These are phyloP conservation scores for Fraxinus dipetala DNA, from an alignment of 305 asterid species.

Conservation along the genomic window DNA sequence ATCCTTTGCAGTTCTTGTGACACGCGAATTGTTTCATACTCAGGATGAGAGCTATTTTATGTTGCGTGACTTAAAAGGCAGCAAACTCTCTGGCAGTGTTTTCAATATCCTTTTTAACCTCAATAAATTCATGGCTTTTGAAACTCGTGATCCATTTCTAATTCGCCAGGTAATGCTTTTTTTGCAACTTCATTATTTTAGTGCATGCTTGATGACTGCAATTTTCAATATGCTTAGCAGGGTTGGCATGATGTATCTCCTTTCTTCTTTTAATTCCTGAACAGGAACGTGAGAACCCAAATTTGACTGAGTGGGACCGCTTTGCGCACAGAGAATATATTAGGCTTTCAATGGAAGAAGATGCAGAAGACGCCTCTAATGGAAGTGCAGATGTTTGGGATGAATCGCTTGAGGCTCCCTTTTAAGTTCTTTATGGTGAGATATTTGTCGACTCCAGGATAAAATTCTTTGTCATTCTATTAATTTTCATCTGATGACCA, in stretches of 20 bases:
- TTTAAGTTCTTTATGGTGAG: constrained; percentile 62
- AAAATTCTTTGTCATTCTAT: constrained; percentile 1
- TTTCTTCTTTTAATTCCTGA: constrained; percentile 8
- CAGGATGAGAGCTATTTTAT: constrained; percentile 84
- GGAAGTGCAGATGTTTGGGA: constrained; percentile 99
- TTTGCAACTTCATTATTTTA: neutral
- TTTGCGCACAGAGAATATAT: constrained; percentile 98
- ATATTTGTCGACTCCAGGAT: constrained; percentile 13
- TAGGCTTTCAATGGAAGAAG: constrained; percentile 99
- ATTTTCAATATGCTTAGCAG: constrained; percentile 1
- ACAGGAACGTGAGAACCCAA: constrained; percentile 99
- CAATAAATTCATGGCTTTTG: constrained; percentile 98
- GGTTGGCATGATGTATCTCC: constrained; percentile 14
- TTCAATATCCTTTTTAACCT: constrained; percentile 94
- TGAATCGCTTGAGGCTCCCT: constrained; percentile 96
- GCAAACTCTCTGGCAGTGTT: constrained; percentile 82
- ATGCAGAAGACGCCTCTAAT: constrained; percentile 97
- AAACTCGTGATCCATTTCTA: constrained; percentile 95
- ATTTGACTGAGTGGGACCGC: constrained; percentile 97
- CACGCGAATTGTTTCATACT: constrained; percentile 28
- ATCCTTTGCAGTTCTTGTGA: constrained; percentile 14
- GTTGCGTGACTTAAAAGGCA: constrained; percentile 73
- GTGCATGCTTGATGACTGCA: constrained; percentile 19
- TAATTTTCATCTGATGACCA: constrained; percentile 3
- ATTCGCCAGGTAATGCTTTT: constrained; percentile 78